Base-by-base conservation (phyloP, 1,139 yeast genomes). In the Suhomyces wounanorum region DNA sequence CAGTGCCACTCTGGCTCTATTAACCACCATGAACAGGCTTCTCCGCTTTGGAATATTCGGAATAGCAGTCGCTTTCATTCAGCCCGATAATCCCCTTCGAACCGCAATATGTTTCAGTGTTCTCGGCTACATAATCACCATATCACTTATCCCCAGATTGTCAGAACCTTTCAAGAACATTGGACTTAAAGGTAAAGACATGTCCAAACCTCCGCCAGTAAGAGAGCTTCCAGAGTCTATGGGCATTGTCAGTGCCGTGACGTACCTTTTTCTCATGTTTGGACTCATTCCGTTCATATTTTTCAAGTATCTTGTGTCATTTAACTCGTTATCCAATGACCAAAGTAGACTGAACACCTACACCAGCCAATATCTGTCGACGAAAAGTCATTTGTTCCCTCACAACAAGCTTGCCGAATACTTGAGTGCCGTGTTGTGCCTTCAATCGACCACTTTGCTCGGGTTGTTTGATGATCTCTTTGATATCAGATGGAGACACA, bases 401-500 rank as follows among this genome's bases (percentile, higher is more conserved):
- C 96, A 91, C 63, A 85, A 85, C 59, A 88, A 87, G 66, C 76
- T 94, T 52, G 87, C 96, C 0, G 95, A 90, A 56, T 94, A 86
- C 66, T 77, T 94, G 58, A 85, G 96, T 61, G 96, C 96, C 1
- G 75, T 92, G 11, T 72, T 94, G 54, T 89, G 96, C 55, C 72
- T 94, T 45, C 92, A 90, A 68, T 83, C 92, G 57, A 92, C 95
- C 66, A 80, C 91, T 16, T 72, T 95, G 48, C 75, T 94, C 46
- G 99, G 99, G 0, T 78, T 94, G 26, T 89, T 96, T 48, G 99
- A 94, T 67, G 99, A 94, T 69, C 75, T 94, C 60, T 94, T 94
- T 64, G 99, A 94, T 68, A 85, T 94, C 55, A 81, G 97, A 58
- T 94, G 99, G 99, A 79, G 99, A 65, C 96, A 94, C 72, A 94